Base-by-base conservation (phyloP, 2,329 filamentous ascomycete genomes). In the Sphaerulina musiva region DNA sequence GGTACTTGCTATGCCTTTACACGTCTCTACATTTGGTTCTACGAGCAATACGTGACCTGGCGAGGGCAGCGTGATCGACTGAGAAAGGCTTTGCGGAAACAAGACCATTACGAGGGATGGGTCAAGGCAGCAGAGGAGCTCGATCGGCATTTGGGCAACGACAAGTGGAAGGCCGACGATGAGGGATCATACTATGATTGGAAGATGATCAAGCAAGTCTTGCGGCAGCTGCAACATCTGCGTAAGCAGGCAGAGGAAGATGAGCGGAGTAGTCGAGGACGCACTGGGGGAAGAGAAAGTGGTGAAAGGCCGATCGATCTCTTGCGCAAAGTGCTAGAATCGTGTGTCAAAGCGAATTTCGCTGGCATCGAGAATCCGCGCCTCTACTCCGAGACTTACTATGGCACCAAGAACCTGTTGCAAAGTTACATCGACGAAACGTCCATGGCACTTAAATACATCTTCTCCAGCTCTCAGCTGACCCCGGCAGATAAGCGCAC, bases 271-370 rank as follows among this genome's bases (percentile, higher is more conserved):
- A 67, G 51, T 79, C 62, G 70, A 68, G 10, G 73, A 36, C 31
- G 47, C 10, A 42, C 54, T 20, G 55, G 51, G 46, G 39, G 52
- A 14, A 52, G 57, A 14, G 12, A 38, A 11, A 38, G 34, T 38
- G 69, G 72, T 7, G 69, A 73, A 47, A 75, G 79, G 55, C 78
- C 84, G 0, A 76, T 89, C 2, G 86, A 92, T 59, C 89, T 93
- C 51, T 77, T 98, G 51, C 85, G 84, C 58, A 79, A 80, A 0
- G 73, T 97, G 55, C 76, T 95, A 17, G 89, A 95, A 73, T 89
- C 88, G 11, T 97, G 91, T 68, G 86, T 96, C 64, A 98, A 96
- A 79, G 95, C 91, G 72, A 97, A 98, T 68, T 98, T 97, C 72
- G 89, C 89, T 14, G 93, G 93, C 0, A 85, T 95, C 11, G 93